These are phyloP conservation scores for Staphylotrichum longicolle DNA, from an alignment of 495 filamentous ascomycete species.

Conservation along the genomic window DNA sequence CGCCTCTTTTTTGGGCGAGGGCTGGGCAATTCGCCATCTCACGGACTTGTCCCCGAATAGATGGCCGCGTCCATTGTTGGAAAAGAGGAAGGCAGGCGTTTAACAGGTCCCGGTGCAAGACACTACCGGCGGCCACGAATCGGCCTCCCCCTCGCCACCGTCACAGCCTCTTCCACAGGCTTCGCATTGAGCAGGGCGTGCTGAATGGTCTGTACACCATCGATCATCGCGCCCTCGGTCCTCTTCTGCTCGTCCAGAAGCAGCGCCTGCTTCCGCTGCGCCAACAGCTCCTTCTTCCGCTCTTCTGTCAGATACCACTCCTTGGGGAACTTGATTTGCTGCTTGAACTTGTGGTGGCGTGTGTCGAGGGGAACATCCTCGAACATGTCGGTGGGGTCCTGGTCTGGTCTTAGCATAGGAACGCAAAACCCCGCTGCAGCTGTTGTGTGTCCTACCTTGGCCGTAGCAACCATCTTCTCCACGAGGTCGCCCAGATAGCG, in stretches of 20 bases:
- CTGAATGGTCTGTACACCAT: slow-evolving; percentile 55
- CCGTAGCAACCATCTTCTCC: slow-evolving; percentile 67
- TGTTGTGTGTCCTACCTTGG: slow-evolving; percentile 52
- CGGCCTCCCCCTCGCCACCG: slow-evolving; percentile 9
- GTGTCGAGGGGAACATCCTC: slow-evolving; percentile 88
- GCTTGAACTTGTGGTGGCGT: slow-evolving; percentile 75
- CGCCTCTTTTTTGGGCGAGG: background rate
- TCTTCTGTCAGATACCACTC: slow-evolving; percentile 75
- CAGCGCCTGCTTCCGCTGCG: slow-evolving; percentile 50
- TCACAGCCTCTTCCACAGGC: slow-evolving; percentile 11
- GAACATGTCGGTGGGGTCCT: slow-evolving; percentile 75
- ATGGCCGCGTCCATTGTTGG: background rate
- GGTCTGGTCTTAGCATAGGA: slow-evolving; percentile 1
- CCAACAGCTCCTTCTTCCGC: slow-evolving; percentile 62
- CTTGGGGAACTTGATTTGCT: slow-evolving; percentile 69
- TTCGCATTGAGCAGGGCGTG: slow-evolving; percentile 30
- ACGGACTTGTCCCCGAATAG: background rate
- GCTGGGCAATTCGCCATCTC: background rate
- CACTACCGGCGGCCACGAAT: slow-evolving; percentile 10
- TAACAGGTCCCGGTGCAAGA: background rate
- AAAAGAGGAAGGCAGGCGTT: background rate
- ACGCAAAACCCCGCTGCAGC: too few relatives aligned
- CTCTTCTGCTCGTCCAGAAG: slow-evolving; percentile 47
- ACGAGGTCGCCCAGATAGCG: slow-evolving; percentile 82
- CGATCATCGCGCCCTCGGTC: slow-evolving; percentile 50